These are phyloP conservation scores for Penicillium sp. DNA, from an alignment of 2,329 filamentous ascomycete genomes.

Conservation along the genomic window DNA sequence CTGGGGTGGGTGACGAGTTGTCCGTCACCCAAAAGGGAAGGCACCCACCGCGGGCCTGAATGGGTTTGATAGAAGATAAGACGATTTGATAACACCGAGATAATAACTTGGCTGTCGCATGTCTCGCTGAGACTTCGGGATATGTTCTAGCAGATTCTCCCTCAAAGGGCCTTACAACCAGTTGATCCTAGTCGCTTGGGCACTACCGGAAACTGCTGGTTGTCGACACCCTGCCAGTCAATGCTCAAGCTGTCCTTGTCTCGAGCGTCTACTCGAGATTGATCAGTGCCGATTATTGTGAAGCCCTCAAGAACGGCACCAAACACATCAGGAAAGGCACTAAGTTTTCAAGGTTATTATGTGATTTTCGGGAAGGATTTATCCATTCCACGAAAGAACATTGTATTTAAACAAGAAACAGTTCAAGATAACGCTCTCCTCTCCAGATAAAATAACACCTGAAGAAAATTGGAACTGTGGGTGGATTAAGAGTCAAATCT, in stretches of 20 bases:
- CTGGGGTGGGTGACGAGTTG: not conserved
- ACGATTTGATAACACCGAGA: too few species aligned
- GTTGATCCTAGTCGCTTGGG: not conserved
- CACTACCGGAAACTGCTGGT: not conserved
- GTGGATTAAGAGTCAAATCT: not conserved
- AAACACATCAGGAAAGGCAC: not conserved
- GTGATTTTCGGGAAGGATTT: not conserved
- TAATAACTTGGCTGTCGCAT: too few species aligned
- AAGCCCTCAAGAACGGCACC: not conserved
- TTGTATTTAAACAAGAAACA: not conserved
- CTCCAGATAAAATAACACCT: not conserved
- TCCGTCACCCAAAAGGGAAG: not conserved
- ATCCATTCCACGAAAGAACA: not conserved
- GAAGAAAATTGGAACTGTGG: not conserved
- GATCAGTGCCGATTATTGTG: not conserved
- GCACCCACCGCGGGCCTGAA: not conserved
- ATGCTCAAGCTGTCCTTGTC: not conserved
- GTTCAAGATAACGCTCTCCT: not conserved
- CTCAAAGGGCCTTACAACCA: not conserved
- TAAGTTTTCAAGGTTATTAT: not conserved
- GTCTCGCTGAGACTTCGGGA: too few species aligned
- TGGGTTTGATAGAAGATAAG: too few species aligned
- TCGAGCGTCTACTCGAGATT: not conserved
- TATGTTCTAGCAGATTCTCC: not conserved
- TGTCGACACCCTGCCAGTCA: not conserved